Conservation (phyloP, 495 filamentous ascomycete genomes). For the Ramalina intermedia region DNA sequence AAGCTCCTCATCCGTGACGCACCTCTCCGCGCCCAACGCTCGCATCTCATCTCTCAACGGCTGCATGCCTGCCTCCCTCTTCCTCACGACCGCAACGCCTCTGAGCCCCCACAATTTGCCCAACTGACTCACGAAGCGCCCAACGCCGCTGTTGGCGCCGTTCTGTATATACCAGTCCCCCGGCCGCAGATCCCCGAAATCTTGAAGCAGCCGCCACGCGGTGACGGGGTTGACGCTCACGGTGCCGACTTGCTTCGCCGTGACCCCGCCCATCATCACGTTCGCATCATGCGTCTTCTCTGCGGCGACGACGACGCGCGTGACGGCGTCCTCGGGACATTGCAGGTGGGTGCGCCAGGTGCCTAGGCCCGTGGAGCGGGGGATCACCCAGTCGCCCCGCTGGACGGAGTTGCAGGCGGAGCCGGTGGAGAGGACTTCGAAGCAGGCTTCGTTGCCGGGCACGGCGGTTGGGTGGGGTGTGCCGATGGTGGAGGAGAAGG, state of each 20-base stretch:
- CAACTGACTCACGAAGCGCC: conserved; percentile 75
- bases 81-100: conserved; percentile 73
- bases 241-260: conserved; percentile 61
- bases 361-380: conserved; percentile 62
- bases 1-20: conserved; percentile 69
- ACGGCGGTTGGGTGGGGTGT: conserved; percentile 60
- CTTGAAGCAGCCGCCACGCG: conserved; percentile 81
- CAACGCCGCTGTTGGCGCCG: conserved; percentile 86
- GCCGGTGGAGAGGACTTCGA: conserved; percentile 63
- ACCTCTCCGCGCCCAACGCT: conserved; percentile 60
- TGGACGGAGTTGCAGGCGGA: conserved; percentile 35
- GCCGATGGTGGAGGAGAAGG: conserved; percentile 56
- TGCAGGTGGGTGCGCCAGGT: conserved; percentile 89
- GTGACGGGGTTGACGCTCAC: conserved; percentile 85
- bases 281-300: conserved; percentile 15
- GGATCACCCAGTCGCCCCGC: conserved; percentile 86
- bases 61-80: conserved; percentile 44
- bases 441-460: conserved; percentile 81
- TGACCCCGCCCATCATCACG: conserved; percentile 43
- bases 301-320: conserved; percentile 31
- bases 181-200: conserved; percentile 41
- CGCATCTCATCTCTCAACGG: conserved; percentile 54
- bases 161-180: conserved; percentile 86
- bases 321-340: conserved; percentile 44
- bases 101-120: conserved; percentile 70